Evolutionary conservation across 2,329 filamentous ascomycete species (phyloP), one percentile per base, ranked within the genome.

Genomic region (Diaporthe sp.): DNA sequence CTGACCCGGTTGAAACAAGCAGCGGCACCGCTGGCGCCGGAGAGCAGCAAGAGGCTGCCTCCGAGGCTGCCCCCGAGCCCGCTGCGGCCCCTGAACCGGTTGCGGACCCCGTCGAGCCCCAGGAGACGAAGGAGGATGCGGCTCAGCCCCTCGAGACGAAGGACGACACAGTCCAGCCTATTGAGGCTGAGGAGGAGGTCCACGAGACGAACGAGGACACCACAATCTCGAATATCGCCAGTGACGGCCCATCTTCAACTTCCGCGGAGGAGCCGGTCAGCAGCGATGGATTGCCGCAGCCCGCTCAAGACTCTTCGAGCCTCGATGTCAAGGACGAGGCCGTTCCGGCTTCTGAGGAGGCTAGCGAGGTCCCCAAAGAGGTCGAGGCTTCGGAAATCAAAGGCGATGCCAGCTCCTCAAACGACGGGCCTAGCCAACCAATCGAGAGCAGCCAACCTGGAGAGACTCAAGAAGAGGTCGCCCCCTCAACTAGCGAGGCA

Each of bases 401-500:
- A 59, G 73, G 74, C 3, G 44, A 61, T 3, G 61, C 42, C 34
- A 44, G 19, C n/a, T 59, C 53, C 19, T 15, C 58, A 28, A 49
- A 53, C 7, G 58, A 55, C 8, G 73, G 68, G 15, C 15, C 58
- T 37, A 37, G 46, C 7, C 57, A 49, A 5, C 37, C 51, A 44
- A 73, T 31, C 22, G 70, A 72, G 31, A 28, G n/a, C 8, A 44
- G 39, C 42, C 39, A 65, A 34, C 19, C 15, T 19, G 15, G 19
- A 44, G 72, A 71, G 13, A 22, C 46, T 42, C 34, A 46, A 28
- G 67, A 73, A 49, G 72, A 62, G 2, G 31, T n/a, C 5, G 42
- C 37, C n/a, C 19, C 77, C 15, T 58, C 71, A 37, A 28, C 53
- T 28, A 71, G 62, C 15, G 77, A 77, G 42, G 7, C 53, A n/a